Percentiles rank a stretch among this genome's conserved stretches.
phyloP scores from a whole-genome alignment of 2,329 filamentous ascomycete genomes.

The Falciphora oryzae region DNA sequence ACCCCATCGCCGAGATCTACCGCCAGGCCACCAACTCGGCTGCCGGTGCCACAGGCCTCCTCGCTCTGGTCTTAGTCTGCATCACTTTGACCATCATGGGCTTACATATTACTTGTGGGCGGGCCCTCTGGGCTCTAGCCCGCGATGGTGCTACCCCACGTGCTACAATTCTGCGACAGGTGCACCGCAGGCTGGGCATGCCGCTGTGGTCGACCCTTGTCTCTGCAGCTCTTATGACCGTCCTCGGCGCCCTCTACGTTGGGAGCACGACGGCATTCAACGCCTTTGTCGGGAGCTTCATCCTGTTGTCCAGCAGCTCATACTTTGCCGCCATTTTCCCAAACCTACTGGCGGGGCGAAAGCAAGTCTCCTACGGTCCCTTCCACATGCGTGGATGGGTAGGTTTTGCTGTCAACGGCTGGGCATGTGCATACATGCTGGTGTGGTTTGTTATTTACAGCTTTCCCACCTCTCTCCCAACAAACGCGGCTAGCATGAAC shows the following conservation, averaged over 20 bases:
- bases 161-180: conserved; percentile 22
- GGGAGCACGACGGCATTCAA: conserved; percentile 62
- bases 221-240: conserved; percentile 37
- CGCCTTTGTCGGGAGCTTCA: conserved; percentile 52
- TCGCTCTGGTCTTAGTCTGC: conserved; percentile 34
- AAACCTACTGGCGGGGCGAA: conserved; percentile 40
- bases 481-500: conserved; percentile 40
- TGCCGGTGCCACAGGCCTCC: conserved; percentile 44
- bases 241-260: conserved; percentile 60
- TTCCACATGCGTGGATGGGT: conserved; percentile 43
- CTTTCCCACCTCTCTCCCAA: conserved; percentile 42
- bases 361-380: conserved; percentile 44
- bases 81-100: conserved; percentile 27
- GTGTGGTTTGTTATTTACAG: conserved; percentile 57
- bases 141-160: conserved; percentile 13
- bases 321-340: conserved; percentile 60
- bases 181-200: conserved; percentile 27
- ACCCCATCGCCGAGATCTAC: conserved; percentile 64
- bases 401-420: conserved; percentile 36
- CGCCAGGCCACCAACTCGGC: conserved; percentile 48
- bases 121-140: conserved; percentile 11
- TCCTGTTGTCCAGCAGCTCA: conserved; percentile 37
- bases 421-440: conserved; percentile 47
- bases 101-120: conserved; percentile 29
- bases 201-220: conserved; percentile 42